Conservation (phyloP, 495 filamentous ascomycete species). For the Penicillium antarcticum region DNA sequence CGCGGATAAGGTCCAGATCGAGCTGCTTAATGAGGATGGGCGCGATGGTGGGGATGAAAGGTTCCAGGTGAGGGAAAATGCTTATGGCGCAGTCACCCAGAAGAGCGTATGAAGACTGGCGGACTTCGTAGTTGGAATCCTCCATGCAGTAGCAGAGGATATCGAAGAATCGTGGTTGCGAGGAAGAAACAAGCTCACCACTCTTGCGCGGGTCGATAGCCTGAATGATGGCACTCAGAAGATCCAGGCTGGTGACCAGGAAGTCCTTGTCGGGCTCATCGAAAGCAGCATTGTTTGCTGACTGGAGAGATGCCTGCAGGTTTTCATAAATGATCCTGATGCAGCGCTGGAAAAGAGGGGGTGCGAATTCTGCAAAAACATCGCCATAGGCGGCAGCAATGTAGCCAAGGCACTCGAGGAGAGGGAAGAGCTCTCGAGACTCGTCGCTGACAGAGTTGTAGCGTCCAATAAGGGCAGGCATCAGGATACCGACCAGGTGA, state of each 20-base stretch:
- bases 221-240: conserved; percentile 91
- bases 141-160: conserved; percentile 90
- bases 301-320: conserved; percentile 68
- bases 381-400: conserved; percentile 83
- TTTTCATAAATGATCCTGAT: conserved; percentile 89
- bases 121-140: conserved; percentile 85
- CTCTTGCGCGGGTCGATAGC: conserved; percentile 75
- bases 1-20: conserved; percentile 70
- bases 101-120: conserved; percentile 93
- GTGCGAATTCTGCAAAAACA: conserved; percentile 77
- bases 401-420: conserved; percentile 94
- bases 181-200: conserved; percentile 66
- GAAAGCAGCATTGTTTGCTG: conserved; percentile 58
- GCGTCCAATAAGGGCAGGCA: conserved; percentile 88
- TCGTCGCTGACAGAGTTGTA: conserved; percentile 87
- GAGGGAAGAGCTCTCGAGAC: conserved; percentile 89
- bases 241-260: conserved; percentile 90
- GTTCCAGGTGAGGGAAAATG: conserved; percentile 79
- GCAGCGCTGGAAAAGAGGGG: conserved; percentile 80
- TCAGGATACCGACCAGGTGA: conserved; percentile 76
- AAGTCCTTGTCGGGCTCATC: conserved; percentile 96
- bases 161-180: conserved; percentile 83
- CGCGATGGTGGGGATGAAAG: conserved; percentile 67
- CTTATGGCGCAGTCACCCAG: conserved; percentile 96
- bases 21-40: conserved; percentile 82